Evolutionary conservation across 73 alveolate genomes (phyloP).

Genomic region (Paramecium sonneborni): DNA sequence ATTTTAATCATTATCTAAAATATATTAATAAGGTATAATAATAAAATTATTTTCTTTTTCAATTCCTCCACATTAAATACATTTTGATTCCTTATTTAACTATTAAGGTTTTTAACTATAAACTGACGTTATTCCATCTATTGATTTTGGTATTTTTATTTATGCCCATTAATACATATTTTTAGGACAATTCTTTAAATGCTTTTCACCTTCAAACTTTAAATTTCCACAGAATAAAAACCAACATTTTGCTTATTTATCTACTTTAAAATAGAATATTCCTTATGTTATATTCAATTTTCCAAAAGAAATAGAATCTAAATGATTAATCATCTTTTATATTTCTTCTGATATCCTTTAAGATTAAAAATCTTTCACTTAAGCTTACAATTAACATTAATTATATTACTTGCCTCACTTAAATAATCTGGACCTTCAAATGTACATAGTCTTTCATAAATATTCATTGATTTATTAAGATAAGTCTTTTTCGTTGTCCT

Average conservation of each 20-base stretch:
- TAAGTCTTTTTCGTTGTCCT: background rate
- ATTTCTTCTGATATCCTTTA: conserved; percentile 45
- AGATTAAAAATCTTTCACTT: conserved; percentile 45
- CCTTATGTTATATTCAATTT: conserved; percentile 15
- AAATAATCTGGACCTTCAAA: conserved; percentile 61
- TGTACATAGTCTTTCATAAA: conserved; percentile 42
- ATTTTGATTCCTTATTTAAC: conserved; percentile 17
- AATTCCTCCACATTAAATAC: background rate
- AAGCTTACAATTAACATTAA: background rate
- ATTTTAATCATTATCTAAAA: background rate
- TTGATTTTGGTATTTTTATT: conserved; percentile 36
- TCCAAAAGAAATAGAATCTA: conserved; percentile 41
- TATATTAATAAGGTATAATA: background rate
- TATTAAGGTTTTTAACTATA: background rate
- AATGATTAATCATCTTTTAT: conserved; percentile 19
- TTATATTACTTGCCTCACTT: conserved; percentile 50
- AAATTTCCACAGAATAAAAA: conserved; percentile 41
- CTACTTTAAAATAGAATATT: conserved; percentile 38
- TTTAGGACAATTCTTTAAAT: background rate
- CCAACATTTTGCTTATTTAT: conserved; percentile 44
- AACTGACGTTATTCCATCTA: conserved; percentile 41
- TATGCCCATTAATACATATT: background rate
- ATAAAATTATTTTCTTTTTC: conserved; percentile 19
- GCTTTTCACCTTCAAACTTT: conserved; percentile 31
- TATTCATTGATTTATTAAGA: conserved; percentile 25